These are phyloP conservation scores for Cyclotella baltica DNA, from an alignment of 108 stramenopile species.

Conservation along the genomic window DNA sequence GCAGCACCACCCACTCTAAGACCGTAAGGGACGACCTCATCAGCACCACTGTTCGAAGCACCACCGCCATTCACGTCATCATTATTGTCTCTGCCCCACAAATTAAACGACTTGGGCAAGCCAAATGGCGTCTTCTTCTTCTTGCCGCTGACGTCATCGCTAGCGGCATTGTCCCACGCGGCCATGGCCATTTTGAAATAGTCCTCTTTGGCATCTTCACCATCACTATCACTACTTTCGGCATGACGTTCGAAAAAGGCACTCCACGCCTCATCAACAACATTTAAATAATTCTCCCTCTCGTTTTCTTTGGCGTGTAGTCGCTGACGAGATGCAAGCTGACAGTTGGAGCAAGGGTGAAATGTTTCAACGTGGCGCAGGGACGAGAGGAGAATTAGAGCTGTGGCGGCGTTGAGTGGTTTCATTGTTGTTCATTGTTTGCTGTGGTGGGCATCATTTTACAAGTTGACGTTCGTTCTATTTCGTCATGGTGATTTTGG, in stretches of 20 bases:
- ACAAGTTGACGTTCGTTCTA: no score
- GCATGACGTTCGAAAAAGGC: slow-evolving; percentile 6
- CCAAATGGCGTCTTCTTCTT: not conserved
- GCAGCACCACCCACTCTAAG: no score
- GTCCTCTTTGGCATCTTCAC: slow-evolving; percentile 5
- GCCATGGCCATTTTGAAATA: slow-evolving; percentile 20
- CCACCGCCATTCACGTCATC: not conserved
- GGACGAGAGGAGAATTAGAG: no score
- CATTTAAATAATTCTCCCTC: not conserved
- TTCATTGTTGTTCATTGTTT: no score
- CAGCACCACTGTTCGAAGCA: no score
- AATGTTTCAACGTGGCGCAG: no score
- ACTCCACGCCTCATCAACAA: slow-evolving; percentile 14
- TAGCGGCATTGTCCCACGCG: slow-evolving; percentile 13
- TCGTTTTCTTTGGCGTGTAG: not conserved
- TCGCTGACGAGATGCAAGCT: not conserved
- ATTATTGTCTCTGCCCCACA: not conserved
- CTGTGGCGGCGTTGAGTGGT: no score
- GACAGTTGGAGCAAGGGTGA: no score
- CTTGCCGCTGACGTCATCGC: not conserved
- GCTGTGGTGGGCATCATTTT: no score
- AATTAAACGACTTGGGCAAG: not conserved
- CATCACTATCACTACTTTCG: not conserved
- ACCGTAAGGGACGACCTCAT: no score
- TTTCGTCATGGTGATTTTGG: no score